Evolutionary conservation across 2,329 filamentous ascomycete species (phyloP), one percentile per base, ranked within the genome.

Genomic region (Penicillium sp.): DNA sequence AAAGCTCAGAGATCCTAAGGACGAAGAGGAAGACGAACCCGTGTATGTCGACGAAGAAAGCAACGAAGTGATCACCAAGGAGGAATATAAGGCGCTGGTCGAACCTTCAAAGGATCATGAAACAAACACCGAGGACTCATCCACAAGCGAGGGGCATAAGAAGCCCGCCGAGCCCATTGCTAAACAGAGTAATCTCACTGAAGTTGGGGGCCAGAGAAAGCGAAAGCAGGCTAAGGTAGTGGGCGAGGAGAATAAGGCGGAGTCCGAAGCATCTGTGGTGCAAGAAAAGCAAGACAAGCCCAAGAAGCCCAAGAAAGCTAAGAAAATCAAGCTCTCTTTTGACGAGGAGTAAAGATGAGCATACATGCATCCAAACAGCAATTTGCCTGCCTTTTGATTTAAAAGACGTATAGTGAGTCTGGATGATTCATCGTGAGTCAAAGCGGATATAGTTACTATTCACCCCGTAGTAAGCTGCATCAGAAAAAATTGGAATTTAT

Each of bases 291-390:
- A 69, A 69, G 52, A 78, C 77, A 52, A 42, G 33, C 57, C 63
- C 49, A 69, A 69, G 52, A 78, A 77, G 60, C 60, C 70, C 9
- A 77, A 76, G 57, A 77, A 75, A 60, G 74, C 73, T 56, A 78
- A 78, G 71, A 79, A 77, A 63, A 76, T 78, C 59, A 79, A 79
- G 61, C 68, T 79, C 14, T 79, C 77, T 2, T 79, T 79, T 62
- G 74, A 78, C 46, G 74, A 78, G 26, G 71, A 70, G 45, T 67
- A 57, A 26, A 45, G 3, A 46, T 14, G 19, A 22, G 3, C 43
- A 33, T 29, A 49, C 14, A 43, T 16, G 16, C 26, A 29, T 13
- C 6, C 10, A 21, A 22, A 29, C 35, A 29, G 10, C 35, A n/a
- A 11, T 4, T 26, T 31, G 26, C 39, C n/a, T 24, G 35, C 13